These are phyloP conservation scores for Pleurozium schreberi DNA, from an alignment of 225 moss, liverwort and hornwort species.

Conservation along the genomic window DNA sequence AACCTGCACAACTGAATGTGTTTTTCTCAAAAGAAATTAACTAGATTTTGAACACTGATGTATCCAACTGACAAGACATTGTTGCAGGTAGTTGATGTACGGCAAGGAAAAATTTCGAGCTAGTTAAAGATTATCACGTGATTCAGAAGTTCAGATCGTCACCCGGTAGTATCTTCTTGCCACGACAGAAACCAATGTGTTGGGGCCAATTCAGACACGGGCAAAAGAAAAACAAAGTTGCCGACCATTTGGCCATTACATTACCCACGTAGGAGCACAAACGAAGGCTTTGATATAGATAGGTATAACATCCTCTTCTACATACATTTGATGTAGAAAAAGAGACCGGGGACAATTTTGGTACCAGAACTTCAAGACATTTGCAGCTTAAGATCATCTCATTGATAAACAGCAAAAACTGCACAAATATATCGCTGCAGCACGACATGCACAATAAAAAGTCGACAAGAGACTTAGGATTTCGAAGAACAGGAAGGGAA, in stretches of 20 bases:
- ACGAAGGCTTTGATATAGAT: not conserved
- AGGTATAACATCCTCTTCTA: not conserved
- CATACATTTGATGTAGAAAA: not conserved
- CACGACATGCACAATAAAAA: not conserved
- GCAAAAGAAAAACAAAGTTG: not conserved
- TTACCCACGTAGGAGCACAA: not conserved
- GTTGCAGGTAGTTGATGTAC: not conserved
- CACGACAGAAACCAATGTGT: not conserved
- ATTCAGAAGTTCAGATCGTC: not conserved
- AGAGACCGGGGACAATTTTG: not conserved
- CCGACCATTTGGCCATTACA: not conserved
- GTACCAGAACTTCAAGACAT: not conserved
- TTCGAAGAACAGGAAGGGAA: not conserved
- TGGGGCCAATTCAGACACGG: not conserved
- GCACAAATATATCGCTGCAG: not conserved
- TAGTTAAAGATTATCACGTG: not conserved
- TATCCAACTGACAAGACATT: not conserved
- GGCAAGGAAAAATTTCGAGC: not conserved
- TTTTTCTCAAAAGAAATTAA: not conserved
- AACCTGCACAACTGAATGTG: constrained; percentile 43
- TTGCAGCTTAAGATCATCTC: not conserved
- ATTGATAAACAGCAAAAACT: not conserved
- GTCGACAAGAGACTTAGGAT: not conserved
- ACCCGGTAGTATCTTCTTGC: not conserved
- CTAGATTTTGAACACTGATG: not conserved